Base-by-base conservation (phyloP, 2,329 filamentous ascomycete species). In the Akanthomyces dipterigenus region DNA sequence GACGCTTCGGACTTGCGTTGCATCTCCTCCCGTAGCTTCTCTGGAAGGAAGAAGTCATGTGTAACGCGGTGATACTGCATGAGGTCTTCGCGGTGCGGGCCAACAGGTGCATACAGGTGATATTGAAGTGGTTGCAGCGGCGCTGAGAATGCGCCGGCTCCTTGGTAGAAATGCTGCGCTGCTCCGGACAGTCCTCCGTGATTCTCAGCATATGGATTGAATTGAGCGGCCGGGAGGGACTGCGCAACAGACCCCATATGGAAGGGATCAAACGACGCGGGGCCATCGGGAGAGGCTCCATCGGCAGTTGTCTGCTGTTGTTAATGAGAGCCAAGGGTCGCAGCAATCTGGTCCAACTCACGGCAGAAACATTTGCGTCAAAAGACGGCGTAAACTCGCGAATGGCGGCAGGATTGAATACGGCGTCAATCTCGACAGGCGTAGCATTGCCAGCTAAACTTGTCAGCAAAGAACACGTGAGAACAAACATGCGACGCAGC, bases 1-100 rank as follows among this genome's bases (percentile, higher is more conserved):
- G 90, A 86, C 31, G 93, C 91, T 69, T 96, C 93, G 0, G 89
- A 82, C 75, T 93, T 96, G 75, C 89, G 91, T 70, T 96, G 91
- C 64, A 96, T 77, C 36, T 97, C 92, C 75, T 97, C 91, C 60
- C 95, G 84, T 7, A 96, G 75, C 63, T 91, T 87, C 69, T 96
- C 93, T 0, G 91, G 86, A 46, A 98, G 83, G 73, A 99, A 99
- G 66, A 98, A 90, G 70, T 98, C 93, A 70, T 96, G 91, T 1
- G 90, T 87, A 62, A 88, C 88, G 63, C 91, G 86, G 71, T 99
- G 93, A 70, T 96, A 96, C 3, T 89, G 86, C 66, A 90, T 80
- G 34, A 96, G 80, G 65, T 91, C 91, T 64, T 93, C 89, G 63
- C 87, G 85, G 71, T 92, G 85, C n/a, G 90, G 87, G 6, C 91